Evolutionary conservation across 139 green algal species (phyloP).

Genomic region (Diplosphaera chodatii): DNA sequence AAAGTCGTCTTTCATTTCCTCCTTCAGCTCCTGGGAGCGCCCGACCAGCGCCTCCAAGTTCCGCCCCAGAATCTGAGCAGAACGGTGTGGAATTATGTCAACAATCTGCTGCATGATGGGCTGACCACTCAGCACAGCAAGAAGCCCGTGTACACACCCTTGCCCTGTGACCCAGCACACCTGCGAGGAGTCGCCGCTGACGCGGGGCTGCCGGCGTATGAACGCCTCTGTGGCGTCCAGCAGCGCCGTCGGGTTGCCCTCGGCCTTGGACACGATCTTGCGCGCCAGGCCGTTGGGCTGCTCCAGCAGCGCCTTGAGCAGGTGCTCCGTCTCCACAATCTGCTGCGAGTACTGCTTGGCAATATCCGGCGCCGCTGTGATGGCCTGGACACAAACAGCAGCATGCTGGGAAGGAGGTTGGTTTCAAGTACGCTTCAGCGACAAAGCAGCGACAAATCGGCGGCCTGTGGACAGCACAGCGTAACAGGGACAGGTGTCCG

Average conservation of each 20-base stretch:
- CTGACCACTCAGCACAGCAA: too few relatives aligned
- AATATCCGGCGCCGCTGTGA: not conserved
- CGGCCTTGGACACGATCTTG: slow-evolving; percentile 64
- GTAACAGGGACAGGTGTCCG: too few relatives aligned
- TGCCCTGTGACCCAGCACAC: too few relatives aligned
- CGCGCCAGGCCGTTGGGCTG: slow-evolving; percentile 33
- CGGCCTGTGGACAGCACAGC: too few relatives aligned
- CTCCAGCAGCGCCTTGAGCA: slow-evolving; percentile 80
- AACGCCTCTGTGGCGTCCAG: slow-evolving; percentile 53
- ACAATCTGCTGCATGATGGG: too few relatives aligned
- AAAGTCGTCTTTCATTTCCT: slow-evolving; percentile 74
- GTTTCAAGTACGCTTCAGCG: too few relatives aligned
- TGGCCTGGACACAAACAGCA: too few relatives aligned
- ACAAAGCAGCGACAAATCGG: too few relatives aligned
- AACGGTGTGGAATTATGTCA: too few relatives aligned
- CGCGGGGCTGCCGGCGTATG: slow-evolving; percentile 58
- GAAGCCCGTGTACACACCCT: too few relatives aligned
- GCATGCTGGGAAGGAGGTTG: too few relatives aligned
- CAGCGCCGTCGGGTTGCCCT: slow-evolving; percentile 47
- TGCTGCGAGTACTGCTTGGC: slow-evolving; percentile 18
- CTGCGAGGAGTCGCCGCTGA: slow-evolving; percentile 15
- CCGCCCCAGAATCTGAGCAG: slow-evolving; percentile 89
- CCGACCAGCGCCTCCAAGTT: slow-evolving; percentile 86
- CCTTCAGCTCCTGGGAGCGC: slow-evolving; percentile 63
- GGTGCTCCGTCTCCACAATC: slow-evolving; percentile 88